Base-by-base conservation (phyloP, 768 basidiomycete species). In the Glaciozyma martinii region DNA sequence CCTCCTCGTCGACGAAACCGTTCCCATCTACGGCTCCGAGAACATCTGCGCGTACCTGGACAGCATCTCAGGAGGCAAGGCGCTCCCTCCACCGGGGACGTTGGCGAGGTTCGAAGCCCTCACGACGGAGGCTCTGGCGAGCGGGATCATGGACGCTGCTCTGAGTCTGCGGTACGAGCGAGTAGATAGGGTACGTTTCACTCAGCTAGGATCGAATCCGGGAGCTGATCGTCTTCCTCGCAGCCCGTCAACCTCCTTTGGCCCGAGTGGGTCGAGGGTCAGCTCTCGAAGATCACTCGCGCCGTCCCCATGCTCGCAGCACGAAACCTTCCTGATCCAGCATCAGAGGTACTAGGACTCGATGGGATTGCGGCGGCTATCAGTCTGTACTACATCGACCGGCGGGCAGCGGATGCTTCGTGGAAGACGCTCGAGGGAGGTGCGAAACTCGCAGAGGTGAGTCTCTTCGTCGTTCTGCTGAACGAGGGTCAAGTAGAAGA, bases 341-440 rank as follows among this genome's bases (percentile, higher is more conserved):
- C 49, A 3, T 12, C 29, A 3, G 49, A 29, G 0, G 49, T 61
- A 3, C 33, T 66, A 0, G 56, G 56, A 0, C 50, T 62, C 15
- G 56, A 52, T n/a, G 60, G 60, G 58, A 64, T 66, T 40, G 59
- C 64, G 1, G 56, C 64, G 1, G 64, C 64, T 0, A 37, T 66
- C 8, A 16, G 47, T 8, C 43, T 66, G 2, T 61, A 56, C 29
- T 66, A 66, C 56, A 58, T 66, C 40, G 64, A 66, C 33, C 33
- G 56, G 0, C 44, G 64, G 2, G 64, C 64, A 2, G 46, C 64
- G 21, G 64, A 66, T 25, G 56, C 64, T 12, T 57, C 60, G 3
- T 66, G 64, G 64, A 25, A 59, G 23, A 53, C 55, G 29, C 37
- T 66, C 3, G 55, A 66, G 29, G 64, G 64, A 19, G 64, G 64